These are phyloP conservation scores for Setomelanomma holmii DNA, from an alignment of 2,329 filamentous ascomycete species.

Conservation along the genomic window DNA sequence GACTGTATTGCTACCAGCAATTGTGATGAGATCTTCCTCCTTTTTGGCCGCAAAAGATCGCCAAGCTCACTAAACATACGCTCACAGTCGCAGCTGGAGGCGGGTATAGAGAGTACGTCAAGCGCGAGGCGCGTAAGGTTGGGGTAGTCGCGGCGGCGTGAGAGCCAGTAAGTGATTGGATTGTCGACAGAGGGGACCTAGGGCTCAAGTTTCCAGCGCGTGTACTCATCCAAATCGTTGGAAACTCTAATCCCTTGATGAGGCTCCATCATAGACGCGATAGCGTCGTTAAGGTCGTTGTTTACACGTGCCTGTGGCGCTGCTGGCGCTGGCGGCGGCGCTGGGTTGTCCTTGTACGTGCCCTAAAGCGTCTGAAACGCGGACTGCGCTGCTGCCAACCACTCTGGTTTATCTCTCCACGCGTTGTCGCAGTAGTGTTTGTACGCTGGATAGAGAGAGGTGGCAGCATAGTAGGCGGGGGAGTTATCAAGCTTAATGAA, in stretches of 20 bases:
- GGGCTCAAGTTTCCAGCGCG: no score
- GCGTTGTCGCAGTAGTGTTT: background rate
- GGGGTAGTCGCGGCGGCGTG: no score
- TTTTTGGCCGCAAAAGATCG: slow-evolving; percentile 6
- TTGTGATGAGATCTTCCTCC: slow-evolving; percentile 2
- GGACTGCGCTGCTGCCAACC: background rate
- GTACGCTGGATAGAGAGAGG: background rate
- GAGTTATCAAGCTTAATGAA: no score
- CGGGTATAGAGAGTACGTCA: no score
- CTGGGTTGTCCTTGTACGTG: background rate
- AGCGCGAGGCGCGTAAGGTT: no score
- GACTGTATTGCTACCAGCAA: slow-evolving; percentile 9
- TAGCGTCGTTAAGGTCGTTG: background rate
- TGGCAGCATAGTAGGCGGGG: background rate
- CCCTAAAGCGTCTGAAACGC: background rate
- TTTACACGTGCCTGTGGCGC: background rate
- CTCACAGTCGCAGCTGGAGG: no score
- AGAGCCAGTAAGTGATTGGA: no score
- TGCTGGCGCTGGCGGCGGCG: background rate
- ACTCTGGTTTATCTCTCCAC: background rate
- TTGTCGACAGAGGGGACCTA: no score
- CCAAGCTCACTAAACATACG: slow-evolving; percentile 12
- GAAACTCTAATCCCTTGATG: no score
- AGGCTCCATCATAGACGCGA: background rate
- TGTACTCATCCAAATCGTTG: no score